Conservation (phyloP, 441 rosid genomes). For the Adansonia madagascariensis region DNA sequence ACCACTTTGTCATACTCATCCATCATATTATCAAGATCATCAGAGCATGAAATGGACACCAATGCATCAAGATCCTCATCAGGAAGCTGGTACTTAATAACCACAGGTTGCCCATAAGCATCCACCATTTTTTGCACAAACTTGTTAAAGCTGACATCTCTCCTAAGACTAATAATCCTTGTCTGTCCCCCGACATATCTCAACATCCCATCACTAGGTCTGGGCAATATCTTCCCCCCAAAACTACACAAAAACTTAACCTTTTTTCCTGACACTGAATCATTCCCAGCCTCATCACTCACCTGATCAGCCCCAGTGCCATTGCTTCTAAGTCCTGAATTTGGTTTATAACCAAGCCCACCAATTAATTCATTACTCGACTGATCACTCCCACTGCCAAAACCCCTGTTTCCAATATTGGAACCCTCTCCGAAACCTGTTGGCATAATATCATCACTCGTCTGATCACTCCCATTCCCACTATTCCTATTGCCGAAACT, state of each 20-base stretch:
- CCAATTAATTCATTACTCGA: slow-evolving; percentile 24
- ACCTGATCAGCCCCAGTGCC: slow-evolving; percentile 44
- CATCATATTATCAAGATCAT: slow-evolving; percentile 82
- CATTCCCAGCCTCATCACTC: slow-evolving; percentile 62
- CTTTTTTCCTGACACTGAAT: slow-evolving; percentile 54
- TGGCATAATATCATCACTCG: slow-evolving; percentile 36
- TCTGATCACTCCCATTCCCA: slow-evolving; percentile 47
- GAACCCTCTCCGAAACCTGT: slow-evolving; percentile 35
- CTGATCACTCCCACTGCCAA: slow-evolving; percentile 39
- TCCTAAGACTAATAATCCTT: slow-evolving; percentile 59
- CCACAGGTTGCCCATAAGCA: slow-evolving; percentile 54
- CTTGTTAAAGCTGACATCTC: slow-evolving; percentile 54
- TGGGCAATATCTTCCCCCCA: slow-evolving; percentile 72
- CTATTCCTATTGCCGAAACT: slow-evolving; percentile 40
- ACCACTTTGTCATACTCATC: slow-evolving; percentile 69
- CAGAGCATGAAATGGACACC: slow-evolving; percentile 70
- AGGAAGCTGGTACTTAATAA: slow-evolving; percentile 75
- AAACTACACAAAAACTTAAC: slow-evolving; percentile 73
- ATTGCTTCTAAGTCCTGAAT: slow-evolving; percentile 40
- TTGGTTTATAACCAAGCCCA: slow-evolving; percentile 34
- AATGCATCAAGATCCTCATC: slow-evolving; percentile 84
- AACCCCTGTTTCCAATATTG: slow-evolving; percentile 33
- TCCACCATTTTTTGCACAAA: slow-evolving; percentile 58
- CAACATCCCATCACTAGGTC: slow-evolving; percentile 76
- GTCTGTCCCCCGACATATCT: slow-evolving; percentile 82